Conservation (phyloP, 176 grass and related monocot genomes). For the Raddia distichophylla region DNA sequence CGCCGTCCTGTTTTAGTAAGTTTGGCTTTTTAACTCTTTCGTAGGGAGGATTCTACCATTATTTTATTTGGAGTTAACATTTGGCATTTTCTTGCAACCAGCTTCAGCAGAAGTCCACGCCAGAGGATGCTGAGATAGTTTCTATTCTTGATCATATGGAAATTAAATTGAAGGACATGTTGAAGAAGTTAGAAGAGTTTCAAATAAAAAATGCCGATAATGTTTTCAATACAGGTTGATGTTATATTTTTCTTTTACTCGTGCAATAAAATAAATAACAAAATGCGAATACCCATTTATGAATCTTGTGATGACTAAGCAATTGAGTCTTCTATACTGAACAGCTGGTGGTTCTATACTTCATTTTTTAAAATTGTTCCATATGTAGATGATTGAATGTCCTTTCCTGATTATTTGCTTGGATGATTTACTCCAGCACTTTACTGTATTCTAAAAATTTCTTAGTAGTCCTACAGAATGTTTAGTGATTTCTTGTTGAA, state of each 20-base stretch:
- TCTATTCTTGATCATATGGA: slow-evolving; percentile 68
- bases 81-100: slow-evolving; percentile 47
- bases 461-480: background rate
- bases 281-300: background rate
- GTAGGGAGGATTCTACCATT: slow-evolving; percentile 13
- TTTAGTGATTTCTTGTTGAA: background rate
- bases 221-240: slow-evolving; percentile 93
- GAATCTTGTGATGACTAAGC: slow-evolving; percentile 7
- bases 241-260: slow-evolving; percentile 25
- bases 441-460: background rate
- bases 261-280: slow-evolving; percentile 26
- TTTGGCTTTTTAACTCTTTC: slow-evolving; percentile 37
- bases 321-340: slow-evolving; percentile 34
- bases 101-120: slow-evolving; percentile 67
- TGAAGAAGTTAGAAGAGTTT: slow-evolving; percentile 81
- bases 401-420: slow-evolving; percentile 29
- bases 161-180: slow-evolving; percentile 71
- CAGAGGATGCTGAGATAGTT: slow-evolving; percentile 61
- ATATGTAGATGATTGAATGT: slow-evolving; percentile 21
- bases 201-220: slow-evolving; percentile 88
- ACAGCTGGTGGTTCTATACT: slow-evolving; percentile 7
- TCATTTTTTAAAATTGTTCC: background rate
- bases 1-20: slow-evolving; percentile 61
- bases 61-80: slow-evolving; percentile 28
- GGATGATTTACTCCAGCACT: background rate